phyloP scores from a whole-genome alignment of 129 eudicot species.

The Tagetes patula region DNA sequence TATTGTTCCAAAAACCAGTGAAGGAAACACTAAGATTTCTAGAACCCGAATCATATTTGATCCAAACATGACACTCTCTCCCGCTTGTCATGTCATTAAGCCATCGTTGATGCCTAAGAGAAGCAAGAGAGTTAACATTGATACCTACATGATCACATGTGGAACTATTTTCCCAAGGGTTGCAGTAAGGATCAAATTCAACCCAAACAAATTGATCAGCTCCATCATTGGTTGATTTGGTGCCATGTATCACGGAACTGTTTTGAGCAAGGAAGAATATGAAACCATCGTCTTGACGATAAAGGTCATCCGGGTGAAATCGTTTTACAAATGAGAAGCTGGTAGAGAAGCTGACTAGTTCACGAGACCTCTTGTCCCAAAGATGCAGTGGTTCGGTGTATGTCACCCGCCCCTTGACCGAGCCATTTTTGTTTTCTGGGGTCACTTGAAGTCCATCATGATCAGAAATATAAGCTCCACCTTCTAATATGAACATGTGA shows the following conservation, averaged over 20 bases:
- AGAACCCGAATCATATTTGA: slow-evolving; percentile 26
- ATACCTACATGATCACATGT: slow-evolving; percentile 37
- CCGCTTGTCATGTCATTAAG: slow-evolving; percentile 5
- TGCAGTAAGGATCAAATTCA: slow-evolving; percentile 40
- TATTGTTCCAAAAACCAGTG: slow-evolving; percentile 21
- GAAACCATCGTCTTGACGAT: slow-evolving; percentile 24
- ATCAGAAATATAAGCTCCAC: slow-evolving; percentile 17
- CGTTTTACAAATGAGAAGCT: slow-evolving; percentile 28
- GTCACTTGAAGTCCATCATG: slow-evolving; percentile 31
- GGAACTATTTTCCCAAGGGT: slow-evolving; percentile 14
- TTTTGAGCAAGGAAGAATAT: slow-evolving; percentile 33
- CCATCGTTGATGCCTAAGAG: slow-evolving; percentile 26
- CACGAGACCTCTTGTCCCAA: slow-evolving; percentile 23
- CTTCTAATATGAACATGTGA: neutral
- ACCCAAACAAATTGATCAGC: slow-evolving; percentile 35
- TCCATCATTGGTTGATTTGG: neutral
- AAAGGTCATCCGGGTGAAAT: neutral
- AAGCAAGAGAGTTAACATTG: slow-evolving; percentile 25
- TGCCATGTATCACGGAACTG: neutral
- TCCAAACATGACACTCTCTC: slow-evolving; percentile 28
- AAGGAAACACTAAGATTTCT: slow-evolving; percentile 23
- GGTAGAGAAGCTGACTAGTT: slow-evolving; percentile 35
- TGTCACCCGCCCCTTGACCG: slow-evolving; percentile 18
- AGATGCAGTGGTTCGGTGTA: slow-evolving; percentile 33
- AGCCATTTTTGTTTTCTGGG: neutral